Base-by-base conservation (phyloP, 106 monocot species). In the Platanthera zijinensis region DNA sequence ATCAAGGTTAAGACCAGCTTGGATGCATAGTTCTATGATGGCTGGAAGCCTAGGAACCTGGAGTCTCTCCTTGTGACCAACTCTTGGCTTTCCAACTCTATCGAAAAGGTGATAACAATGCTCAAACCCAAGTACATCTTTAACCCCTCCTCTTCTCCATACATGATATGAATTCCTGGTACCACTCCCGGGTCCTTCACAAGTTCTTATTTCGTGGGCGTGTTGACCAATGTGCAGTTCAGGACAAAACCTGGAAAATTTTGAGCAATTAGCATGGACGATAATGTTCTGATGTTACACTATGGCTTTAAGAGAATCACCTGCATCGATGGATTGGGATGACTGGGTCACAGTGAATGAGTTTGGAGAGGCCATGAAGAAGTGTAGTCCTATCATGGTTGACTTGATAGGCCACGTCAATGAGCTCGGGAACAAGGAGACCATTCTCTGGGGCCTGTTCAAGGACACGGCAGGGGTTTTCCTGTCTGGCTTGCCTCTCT, bases 51-150 rank as follows among this genome's bases (percentile, higher is more conserved):
- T 84, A 22, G 78, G 81, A 2, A 90, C 76, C 7, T 53, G 71
- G 52, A 80, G 82, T 51, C 88, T 86, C 56, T 90, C 95, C 53
- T 86, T 86, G 84, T 92, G 92, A 9, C 75, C 86, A 59, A 95
- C 85, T 59, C 94, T 80, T 11, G 95, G 90, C 32, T 83, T 85
- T 46, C 82, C 81, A 22, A 82, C 89, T 71, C 95, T 84, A 66
- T 92, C 92, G 76, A 83, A 83, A 8, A 95, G 81, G 75, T 89
- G 95, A 77, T 89, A 95, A 82, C 87, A 92, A 77, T 84, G 81
- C 57, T 89, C 87, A 57, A 89, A 85, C 32, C 85, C 83, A 32
- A 86, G 70, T 57, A 90, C 52, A 78, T 90, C 86, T 52, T 78
- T 84, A 50, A 84, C 75, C 19, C 82, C 84, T 45, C 88, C 92